phyloP scores from a whole-genome alignment of 2,329 filamentous ascomycete genomes.

The Lecanicillium sp. region DNA sequence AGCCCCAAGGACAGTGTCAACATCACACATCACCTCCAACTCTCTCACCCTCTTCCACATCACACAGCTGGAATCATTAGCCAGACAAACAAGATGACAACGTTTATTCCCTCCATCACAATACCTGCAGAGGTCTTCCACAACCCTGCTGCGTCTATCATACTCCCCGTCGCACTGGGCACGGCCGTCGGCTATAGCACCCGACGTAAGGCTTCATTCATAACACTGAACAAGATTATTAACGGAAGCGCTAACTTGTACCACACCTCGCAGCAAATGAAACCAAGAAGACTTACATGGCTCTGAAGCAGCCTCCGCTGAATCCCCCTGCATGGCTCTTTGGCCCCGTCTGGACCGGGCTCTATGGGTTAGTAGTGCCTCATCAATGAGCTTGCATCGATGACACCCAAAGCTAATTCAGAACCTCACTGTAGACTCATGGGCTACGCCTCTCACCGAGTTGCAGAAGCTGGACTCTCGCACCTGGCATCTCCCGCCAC shows the following conservation, averaged over 20 bases:
- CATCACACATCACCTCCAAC: neutral
- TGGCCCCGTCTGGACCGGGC: conserved; percentile 56
- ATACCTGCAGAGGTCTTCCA: conserved; percentile 65
- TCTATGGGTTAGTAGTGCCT: conserved; percentile 44
- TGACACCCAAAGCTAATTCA: neutral
- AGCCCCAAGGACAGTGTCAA: neutral
- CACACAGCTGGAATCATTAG: neutral
- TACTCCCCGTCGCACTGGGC: conserved; percentile 68
- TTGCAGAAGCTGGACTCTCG: conserved; percentile 54
- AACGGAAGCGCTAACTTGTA: conserved; percentile 1
- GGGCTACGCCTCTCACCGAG: conserved; percentile 83
- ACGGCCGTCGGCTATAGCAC: conserved; percentile 65
- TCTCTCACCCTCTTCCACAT: too few species aligned
- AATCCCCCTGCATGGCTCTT: conserved; percentile 55
- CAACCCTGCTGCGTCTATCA: conserved; percentile 63
- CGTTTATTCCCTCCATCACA: conserved; percentile 70
- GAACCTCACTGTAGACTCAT: conserved; percentile 45
- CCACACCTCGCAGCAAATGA: conserved; percentile 36
- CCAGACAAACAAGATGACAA: conserved; percentile 53
- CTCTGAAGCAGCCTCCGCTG: conserved; percentile 60
- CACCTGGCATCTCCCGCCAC: conserved; percentile 46
- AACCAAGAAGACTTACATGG: conserved; percentile 54
- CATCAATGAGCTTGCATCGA: conserved; percentile 4
- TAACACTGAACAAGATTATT: too few species aligned
- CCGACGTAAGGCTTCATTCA: conserved; percentile 56